Evolutionary conservation across 202 grass and related monocot species (phyloP), one percentile per base, ranked within the genome.

Genomic region (Zizania palustris): DNA sequence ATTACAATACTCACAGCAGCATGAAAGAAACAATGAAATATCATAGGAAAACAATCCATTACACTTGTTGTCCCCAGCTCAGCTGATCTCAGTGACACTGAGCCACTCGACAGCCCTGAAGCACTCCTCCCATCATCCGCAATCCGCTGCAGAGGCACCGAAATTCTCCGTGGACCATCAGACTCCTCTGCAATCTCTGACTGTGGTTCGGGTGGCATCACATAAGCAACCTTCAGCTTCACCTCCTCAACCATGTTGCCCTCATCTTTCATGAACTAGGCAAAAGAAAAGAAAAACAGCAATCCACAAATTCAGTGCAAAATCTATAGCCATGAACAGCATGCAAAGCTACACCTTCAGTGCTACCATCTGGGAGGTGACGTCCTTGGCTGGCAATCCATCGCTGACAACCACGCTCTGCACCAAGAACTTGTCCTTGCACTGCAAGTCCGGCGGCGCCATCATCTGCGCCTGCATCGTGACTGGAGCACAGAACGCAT

Each of bases 381-480:
- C 78, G 43, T 90, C 75, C 75, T 90, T 83, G 1, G 76, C 39
- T 50, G 64, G 46, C 50, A 86, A 78, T 18, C 63, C 67, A 0
- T 85, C 71, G 21, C 72, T 28, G 19, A 90, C 67, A 6, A 96
- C 69, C 21, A 90, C 89, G 60, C 89, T 90, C 71, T 90, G 93
- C 28, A 96, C 87, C 70, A 96, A 71, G 81, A 96, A 96, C 65
- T 90, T 92, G 53, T 96, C 93, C 74, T 96, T 92, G 82, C 89
- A 96, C 74, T 92, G 89, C 86, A 96, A 78, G 60, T 92, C 93
- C 3, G 84, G 89, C 37, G 89, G 86, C 19, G 6, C 81, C 57
- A 90, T 83, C 15, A 15, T 80, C 53, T 94, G 95, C 5, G 87
- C 89, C 78, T 98, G 95, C 91, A 98, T 98, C 13, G 95, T 98